Base-by-base conservation (phyloP, 805 yeast species). In the Spathaspora sp. region DNA sequence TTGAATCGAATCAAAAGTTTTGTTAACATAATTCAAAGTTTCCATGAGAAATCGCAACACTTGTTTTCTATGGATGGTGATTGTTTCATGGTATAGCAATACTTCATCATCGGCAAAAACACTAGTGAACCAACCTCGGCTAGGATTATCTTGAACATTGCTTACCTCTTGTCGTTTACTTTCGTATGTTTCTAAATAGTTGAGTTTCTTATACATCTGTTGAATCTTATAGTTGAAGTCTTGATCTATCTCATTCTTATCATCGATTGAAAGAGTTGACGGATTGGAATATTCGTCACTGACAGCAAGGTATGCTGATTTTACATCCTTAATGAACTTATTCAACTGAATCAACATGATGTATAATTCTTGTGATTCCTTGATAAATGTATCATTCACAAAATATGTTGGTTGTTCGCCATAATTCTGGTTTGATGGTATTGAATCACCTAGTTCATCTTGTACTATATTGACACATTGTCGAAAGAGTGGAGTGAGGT, bases 241-340 rank as follows among this genome's bases (percentile, higher is more conserved):
- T 46, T 80, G 77, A 56, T 83, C 87, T 19, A 83, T 73, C 38
- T 75, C 72, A 53, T 81, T 81, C 57, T 82, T 79, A 40, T 82
- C 85, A 9, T 66, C 71, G 29, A 74, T 72, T 23, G 76, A 58
- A 62, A 80, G 69, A 4, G 53, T 32, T 26, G 53, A 14, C 9
- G 26, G n/a, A 45, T 29, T 29, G 49, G 53, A 52, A 16, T 35
- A 35, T 16, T 58, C 65, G 45, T 63, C 64, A 43, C 53, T 59
- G 7, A 62, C 55, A 1, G 68, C 53, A 17, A 67, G 57, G 50
- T 68, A 68, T n/a, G 58, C 57, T 16, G 60, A 56, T 52, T 64
- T 64, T 28, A 66, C 58, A 39, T 60, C 64, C 3, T 42, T 32
- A n/a, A 64, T 57, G 53, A 78, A 75, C 17, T 49, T 49, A 26